Conservation (phyloP, 441 rosid genomes). For the Pelargonium citronellum region DNA sequence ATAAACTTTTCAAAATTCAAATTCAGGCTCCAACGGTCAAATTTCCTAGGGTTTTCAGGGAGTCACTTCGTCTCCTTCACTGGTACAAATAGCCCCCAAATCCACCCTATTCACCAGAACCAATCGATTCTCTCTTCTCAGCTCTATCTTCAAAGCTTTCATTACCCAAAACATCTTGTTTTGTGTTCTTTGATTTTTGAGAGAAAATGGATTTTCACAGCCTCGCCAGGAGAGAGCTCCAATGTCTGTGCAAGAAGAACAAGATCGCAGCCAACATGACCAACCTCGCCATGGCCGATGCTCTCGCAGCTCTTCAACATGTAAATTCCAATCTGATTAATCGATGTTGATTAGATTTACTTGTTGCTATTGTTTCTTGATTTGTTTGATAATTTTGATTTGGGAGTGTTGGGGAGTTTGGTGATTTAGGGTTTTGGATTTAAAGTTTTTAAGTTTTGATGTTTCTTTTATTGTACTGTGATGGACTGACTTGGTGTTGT, state of each 20-base stretch:
- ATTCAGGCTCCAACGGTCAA: constrained; percentile 60
- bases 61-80: not conserved
- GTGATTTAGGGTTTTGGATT: no score
- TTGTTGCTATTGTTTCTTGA: not conserved
- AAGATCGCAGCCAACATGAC: constrained; percentile 86
- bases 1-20: constrained; percentile 45
- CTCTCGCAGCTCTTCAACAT: constrained; percentile 59
- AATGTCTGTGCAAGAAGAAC: constrained; percentile 88
- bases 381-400: not conserved
- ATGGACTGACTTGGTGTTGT: no score
- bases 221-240: constrained; percentile 76
- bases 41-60: constrained; percentile 37
- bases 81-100: not conserved
- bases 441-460: no score
- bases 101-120: not conserved
- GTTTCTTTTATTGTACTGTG: no score
- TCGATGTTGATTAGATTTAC: no score
- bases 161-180: constrained; percentile 5
- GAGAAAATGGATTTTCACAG: constrained; percentile 64
- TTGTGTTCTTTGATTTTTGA: not conserved
- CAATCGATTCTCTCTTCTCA: not conserved
- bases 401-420: no score
- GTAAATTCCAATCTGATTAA: constrained; percentile 30
- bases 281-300: constrained; percentile 86
- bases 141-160: not conserved